Evolutionary conservation across 106 monocot genomes (phyloP).

Genomic region (Dactylorhiza incarnata): DNA sequence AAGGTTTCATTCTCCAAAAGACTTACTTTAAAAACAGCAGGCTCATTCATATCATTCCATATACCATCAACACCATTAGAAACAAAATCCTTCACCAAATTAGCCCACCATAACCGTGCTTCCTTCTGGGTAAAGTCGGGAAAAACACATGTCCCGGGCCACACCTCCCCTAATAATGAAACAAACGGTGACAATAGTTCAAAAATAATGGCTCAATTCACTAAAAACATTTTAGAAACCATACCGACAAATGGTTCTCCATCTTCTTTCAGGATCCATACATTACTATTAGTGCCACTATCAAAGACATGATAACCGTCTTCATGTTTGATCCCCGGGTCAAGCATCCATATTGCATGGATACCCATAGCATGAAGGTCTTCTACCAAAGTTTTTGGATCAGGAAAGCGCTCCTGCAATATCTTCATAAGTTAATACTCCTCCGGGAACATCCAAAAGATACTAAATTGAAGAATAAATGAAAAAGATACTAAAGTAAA

Average conservation of each 20-base stretch:
- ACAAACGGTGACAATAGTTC: not conserved
- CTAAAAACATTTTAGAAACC: constrained; percentile 1
- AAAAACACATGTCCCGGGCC: constrained; percentile 98
- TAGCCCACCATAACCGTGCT: constrained; percentile 84
- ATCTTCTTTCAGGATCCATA: constrained; percentile 71
- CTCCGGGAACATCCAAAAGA: not conserved
- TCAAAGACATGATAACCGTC: constrained; percentile 90
- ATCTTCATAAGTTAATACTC: constrained; percentile 1
- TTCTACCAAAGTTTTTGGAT: constrained; percentile 79
- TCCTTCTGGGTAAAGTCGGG: constrained; percentile 81
- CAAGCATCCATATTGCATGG: constrained; percentile 99
- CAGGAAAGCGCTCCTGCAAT: constrained; percentile 74
- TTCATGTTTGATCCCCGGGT: constrained; percentile 93
- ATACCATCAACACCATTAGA: constrained; percentile 97
- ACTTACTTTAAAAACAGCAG: constrained; percentile 85
- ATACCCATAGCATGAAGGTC: constrained; percentile 77
- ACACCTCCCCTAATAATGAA: constrained; percentile 56
- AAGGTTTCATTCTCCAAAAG: constrained; percentile 5
- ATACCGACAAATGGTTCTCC: constrained; percentile 78
- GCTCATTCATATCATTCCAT: constrained; percentile 99
- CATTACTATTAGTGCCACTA: constrained; percentile 67
- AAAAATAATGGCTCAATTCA: not conserved
- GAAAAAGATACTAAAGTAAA: not conserved
- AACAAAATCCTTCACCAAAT: constrained; percentile 76
- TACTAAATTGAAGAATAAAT: not conserved